These are phyloP conservation scores for Rickenella mellea DNA, from an alignment of 768 basidiomycete species.

Conservation along the genomic window DNA sequence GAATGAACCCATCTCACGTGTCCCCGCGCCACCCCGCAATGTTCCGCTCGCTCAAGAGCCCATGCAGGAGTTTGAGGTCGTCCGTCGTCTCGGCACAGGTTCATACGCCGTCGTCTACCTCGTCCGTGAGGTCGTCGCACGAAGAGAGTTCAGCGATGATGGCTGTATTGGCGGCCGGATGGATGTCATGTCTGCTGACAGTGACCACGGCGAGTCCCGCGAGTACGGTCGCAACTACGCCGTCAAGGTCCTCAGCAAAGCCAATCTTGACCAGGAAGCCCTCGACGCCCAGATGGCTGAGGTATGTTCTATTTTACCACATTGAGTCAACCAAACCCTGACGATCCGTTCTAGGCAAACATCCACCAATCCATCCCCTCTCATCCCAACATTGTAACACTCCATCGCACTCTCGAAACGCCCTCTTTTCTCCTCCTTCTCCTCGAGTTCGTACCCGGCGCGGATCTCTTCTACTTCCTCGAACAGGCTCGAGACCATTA, in stretches of 20 bases:
- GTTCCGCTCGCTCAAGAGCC: slow-evolving; percentile 23
- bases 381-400: slow-evolving; percentile 91
- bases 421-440: slow-evolving; percentile 84
- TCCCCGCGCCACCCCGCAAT: slow-evolving; percentile 24
- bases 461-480: slow-evolving; percentile 97
- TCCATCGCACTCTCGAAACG: slow-evolving; percentile 90
- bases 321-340: neutral
- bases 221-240: slow-evolving; percentile 78
- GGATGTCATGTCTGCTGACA: neutral
- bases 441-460: slow-evolving; percentile 92
- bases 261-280: slow-evolving; percentile 82
- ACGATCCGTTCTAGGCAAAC: slow-evolving; percentile 48
- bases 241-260: slow-evolving; percentile 95
- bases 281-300: slow-evolving; percentile 86
- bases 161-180: neutral
- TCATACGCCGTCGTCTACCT: slow-evolving; percentile 93
- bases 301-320: slow-evolving; percentile 30
- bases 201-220: slow-evolving; percentile 10
- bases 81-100: slow-evolving; percentile 78
- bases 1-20: slow-evolving; percentile 54
- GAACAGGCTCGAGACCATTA: slow-evolving; percentile 90
- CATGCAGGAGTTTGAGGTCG: slow-evolving; percentile 71
- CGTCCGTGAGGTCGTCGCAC: slow-evolving; percentile 59
- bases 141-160: slow-evolving; percentile 6
- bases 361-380: slow-evolving; percentile 88